Conservation (phyloP, 2,329 filamentous ascomycete genomes). For the Claviceps purpurea region DNA sequence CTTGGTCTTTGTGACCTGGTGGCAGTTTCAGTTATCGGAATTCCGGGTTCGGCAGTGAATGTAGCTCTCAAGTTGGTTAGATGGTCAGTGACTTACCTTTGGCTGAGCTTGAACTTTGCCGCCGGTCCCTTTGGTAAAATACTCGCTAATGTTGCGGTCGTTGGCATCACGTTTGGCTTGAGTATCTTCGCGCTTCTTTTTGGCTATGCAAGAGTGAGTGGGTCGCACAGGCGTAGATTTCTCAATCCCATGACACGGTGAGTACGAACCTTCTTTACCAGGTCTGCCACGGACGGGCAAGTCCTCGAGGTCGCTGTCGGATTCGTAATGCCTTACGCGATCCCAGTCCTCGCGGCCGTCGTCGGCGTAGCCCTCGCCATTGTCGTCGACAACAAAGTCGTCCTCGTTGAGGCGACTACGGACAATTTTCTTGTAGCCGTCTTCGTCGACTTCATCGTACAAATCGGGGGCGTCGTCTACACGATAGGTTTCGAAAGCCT, state of each 20-base stretch:
- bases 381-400: slow-evolving; percentile 97
- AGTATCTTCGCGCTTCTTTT: slow-evolving; percentile 79
- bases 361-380: slow-evolving; percentile 91
- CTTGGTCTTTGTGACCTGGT: slow-evolving; percentile 60
- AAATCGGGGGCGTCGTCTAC: slow-evolving; percentile 71
- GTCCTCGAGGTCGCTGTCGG: slow-evolving; percentile 51
- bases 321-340: slow-evolving; percentile 53
- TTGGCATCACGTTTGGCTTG: slow-evolving; percentile 74
- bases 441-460: slow-evolving; percentile 95
- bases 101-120: slow-evolving; percentile 56
- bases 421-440: slow-evolving; percentile 93
- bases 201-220: slow-evolving; percentile 37
- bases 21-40: slow-evolving; percentile 1
- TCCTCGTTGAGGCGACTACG: slow-evolving; percentile 79
- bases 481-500: slow-evolving; percentile 75
- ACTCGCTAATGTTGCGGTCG: slow-evolving; percentile 85
- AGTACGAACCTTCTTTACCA: slow-evolving; percentile 35
- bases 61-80: not conserved
- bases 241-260: slow-evolving; percentile 3
- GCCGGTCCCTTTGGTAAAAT: slow-evolving; percentile 68
- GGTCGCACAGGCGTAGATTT: not conserved
- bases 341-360: slow-evolving; percentile 95
- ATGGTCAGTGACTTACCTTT: slow-evolving; percentile 45
- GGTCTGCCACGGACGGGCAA: slow-evolving; percentile 29
- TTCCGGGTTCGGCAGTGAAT: not conserved